Evolutionary conservation across 176 grass and related monocot genomes (phyloP), one percentile per base, ranked within the genome.

Genomic region (Oryza glaberrima): DNA sequence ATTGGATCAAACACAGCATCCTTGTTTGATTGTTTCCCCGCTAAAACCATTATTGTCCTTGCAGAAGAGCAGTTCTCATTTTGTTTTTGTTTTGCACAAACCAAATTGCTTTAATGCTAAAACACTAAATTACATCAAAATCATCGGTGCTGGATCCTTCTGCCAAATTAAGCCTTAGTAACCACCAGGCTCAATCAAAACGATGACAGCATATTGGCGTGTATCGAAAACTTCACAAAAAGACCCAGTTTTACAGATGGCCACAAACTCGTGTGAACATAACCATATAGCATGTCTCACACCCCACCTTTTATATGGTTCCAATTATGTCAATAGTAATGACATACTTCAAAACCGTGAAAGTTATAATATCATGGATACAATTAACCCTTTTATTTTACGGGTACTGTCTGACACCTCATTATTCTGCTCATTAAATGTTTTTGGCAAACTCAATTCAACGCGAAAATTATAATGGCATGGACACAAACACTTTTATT

Each of bases 231-330:
- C 56, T 61, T 22, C 19, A 61, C 11, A 17, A 54, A 54, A 17
- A 17, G 0, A 54, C 51, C 7, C 43, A 44, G 43, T 44, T 11
- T 44, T 44, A 44, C 9, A 44, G 43, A 65, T 5, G 44, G 13
- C 54, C 35, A 16, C 65, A 70, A 82, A 76, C 65, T 82, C 4
- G 69, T 60, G 34, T 28, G 54, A 51, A 14, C 54, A 15, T 49
- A 49, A 49, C 12, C 47, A 49, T 4, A 78, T 65, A 74, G 40
- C 6, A 8, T 9, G 40, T 41, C 40, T 8, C 43, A 44, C 43
- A 44, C 43, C 43, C 2, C 43, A 44, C 43, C 9, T 10, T 41
- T 9, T 41, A 41, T 41, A 8, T 41, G 40, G 40, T 41, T 41
- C 40, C 40, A 41, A 41, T 41, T 41, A 41, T 41, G 40, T 41